Evolutionary conservation across 192 early-diverging fungal genomes (phyloP), one percentile per base, ranked within the genome.

Genomic region (Umbelopsis sp.): DNA sequence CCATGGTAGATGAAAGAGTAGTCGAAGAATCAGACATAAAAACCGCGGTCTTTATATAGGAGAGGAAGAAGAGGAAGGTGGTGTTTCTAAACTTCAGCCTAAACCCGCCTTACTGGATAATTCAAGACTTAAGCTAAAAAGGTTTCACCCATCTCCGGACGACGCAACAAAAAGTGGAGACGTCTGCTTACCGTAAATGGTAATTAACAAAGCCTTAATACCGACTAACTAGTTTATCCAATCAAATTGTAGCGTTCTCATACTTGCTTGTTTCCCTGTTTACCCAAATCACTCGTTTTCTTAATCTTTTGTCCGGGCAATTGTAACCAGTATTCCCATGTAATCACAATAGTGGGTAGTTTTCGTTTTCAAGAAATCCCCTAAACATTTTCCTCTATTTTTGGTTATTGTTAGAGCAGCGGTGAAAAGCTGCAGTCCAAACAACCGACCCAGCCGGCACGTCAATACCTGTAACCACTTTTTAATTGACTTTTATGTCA

Each of bases 401-500:
- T 41, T 41, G 37, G 37, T 41, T 10, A 41, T 41, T 41, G 37
- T 41, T 41, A 41, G 37, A 41, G 37, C 37, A 9, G 37, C 37
- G 37, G 37, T 6, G 37, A 41, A 41, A 41, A 30, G 1, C 37
- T 41, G 37, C 7, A 41, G 37, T 41, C 37, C 37, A 41, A 41
- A 41, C 37, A 41, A 41, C 37, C 37, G 37, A 41, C 37, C 37
- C 37, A 41, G 37, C 37, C 37, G 37, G 37, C 37, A 41, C 1
- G 37, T 41, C 37, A 41, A 41, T 41, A 35, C 55, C 12, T 61
- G 55, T 30, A 25, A 7, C 16, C 52, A n/a, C n/a, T 0, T 25
- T 23, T n/a, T 61, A 25, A 61, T 61, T 30, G 55, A 61, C 55
- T 33, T 61, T 33, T n/a, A 61, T 33, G 55, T 27, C 55, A 61